Evolutionary conservation across 306 rosid species (phyloP), one percentile per base, ranked within the genome.

Genomic region (Cajanus cajan): DNA sequence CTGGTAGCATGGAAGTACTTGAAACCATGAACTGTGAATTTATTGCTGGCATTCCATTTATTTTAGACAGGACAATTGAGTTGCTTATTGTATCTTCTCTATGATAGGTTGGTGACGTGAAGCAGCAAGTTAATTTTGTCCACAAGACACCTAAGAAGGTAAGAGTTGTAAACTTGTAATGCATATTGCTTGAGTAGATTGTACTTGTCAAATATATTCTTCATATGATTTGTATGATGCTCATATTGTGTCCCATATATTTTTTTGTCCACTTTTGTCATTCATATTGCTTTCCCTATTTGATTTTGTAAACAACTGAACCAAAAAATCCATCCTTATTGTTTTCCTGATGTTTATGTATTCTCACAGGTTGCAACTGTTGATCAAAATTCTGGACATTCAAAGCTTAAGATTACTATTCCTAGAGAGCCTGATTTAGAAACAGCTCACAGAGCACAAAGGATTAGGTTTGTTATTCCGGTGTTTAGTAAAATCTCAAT

Each of bases 61-160:
- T 40, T 37, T 37, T 61, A 37, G 65, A 31, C 59, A 22, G 44
- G 71, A 55, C 66, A 57, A 25, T 69, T 61, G 51, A 16, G 52
- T 48, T 72, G 54, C 76, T 80, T 65, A 80, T 21, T 63, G 15
- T 79, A 78, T 68, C 41, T 84, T 71, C 65, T 77, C 24, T 74
- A 33, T 82, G 79, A 66, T 87, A 96, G 99, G 96, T 85, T 74
- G 86, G 73, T 64, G 97, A 85, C 66, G 68, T 76, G 58, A 90
- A 85, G 79, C 94, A 89, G 82, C 97, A 86, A 82, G 45, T 82
- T 37, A 81, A 63, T 84, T 89, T 93, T 54, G 77, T 93, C 79
- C 99, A 93, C 86, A 96, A 96, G 87, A 72, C 85, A 25, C 89
- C 99, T 16, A 93, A 90, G 74, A 90, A 87, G 93, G 99, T 93